These are phyloP conservation scores for Phytophthora niederhauseri DNA, from an alignment of 352 stramenopile species.

Conservation along the genomic window DNA sequence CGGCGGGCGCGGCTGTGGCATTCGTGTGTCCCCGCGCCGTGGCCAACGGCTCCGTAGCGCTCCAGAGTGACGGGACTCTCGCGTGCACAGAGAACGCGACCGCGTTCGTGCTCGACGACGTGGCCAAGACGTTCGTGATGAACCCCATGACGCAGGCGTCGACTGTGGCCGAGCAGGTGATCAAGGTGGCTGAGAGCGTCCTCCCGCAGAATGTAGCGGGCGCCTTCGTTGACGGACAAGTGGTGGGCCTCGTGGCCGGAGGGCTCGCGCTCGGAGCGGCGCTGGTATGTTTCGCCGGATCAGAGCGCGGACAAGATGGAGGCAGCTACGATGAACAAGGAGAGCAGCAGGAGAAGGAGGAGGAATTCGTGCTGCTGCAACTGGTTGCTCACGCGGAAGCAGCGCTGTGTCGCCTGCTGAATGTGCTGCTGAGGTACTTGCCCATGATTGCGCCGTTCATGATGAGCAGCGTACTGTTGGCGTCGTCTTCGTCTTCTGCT, in stretches of 20 bases:
- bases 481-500: slow-evolving; percentile 5
- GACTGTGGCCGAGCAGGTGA: slow-evolving; percentile 38
- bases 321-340: neutral
- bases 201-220: slow-evolving; percentile 39
- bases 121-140: slow-evolving; percentile 40
- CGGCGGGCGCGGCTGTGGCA: slow-evolving; percentile 19
- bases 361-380: slow-evolving; percentile 49
- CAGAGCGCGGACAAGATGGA: slow-evolving; percentile 4
- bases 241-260: slow-evolving; percentile 43
- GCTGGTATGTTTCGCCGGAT: slow-evolving; percentile 28
- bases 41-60: slow-evolving; percentile 33
- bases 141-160: slow-evolving; percentile 14
- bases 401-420: slow-evolving; percentile 45
- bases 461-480: slow-evolving; percentile 47
- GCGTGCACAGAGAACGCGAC: slow-evolving; percentile 47
- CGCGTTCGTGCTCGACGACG: slow-evolving; percentile 54
- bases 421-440: slow-evolving; percentile 44
- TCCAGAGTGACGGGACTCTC: slow-evolving; percentile 47
- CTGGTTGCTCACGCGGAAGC: slow-evolving; percentile 52
- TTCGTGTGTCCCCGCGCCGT: slow-evolving; percentile 32
- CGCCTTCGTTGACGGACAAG: slow-evolving; percentile 38
- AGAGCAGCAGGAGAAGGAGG: slow-evolving; percentile 7
- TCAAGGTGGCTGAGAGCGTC: slow-evolving; percentile 35
- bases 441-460: slow-evolving; percentile 53
- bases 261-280: slow-evolving; percentile 40